These are phyloP conservation scores for Endocladia muricata DNA, from an alignment of 31 red algal species.

Conservation along the genomic window DNA sequence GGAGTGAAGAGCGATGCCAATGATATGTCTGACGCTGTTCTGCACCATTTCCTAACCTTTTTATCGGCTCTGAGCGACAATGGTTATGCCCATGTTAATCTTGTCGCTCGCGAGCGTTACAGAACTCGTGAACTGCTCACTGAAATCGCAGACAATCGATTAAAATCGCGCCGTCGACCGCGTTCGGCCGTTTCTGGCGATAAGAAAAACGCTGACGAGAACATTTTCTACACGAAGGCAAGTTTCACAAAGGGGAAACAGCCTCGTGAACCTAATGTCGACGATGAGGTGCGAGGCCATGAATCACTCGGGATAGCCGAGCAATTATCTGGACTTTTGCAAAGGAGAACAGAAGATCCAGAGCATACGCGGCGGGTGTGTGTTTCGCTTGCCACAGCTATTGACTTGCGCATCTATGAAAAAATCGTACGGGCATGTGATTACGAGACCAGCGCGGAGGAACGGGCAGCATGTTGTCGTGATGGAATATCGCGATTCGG, in stretches of 20 bases:
- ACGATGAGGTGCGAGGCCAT: not conserved
- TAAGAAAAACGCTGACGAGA: not conserved
- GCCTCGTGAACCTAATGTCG: not conserved
- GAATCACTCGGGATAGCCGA: not conserved
- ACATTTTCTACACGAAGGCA: slow-evolving; percentile 21
- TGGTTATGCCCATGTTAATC: slow-evolving; percentile 4
- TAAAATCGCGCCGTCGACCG: slow-evolving; percentile 5
- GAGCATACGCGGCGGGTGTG: slow-evolving; percentile 25
- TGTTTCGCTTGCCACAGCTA: slow-evolving; percentile 25
- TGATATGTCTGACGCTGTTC: not conserved
- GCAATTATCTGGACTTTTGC: not conserved
- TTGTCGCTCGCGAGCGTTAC: slow-evolving; percentile 17
- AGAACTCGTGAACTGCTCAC: slow-evolving; percentile 10
- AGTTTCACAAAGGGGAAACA: not conserved
- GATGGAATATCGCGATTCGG: slow-evolving; percentile 52
- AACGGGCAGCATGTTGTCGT: slow-evolving; percentile 1
- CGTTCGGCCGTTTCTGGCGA: not conserved
- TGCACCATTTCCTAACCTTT: slow-evolving; percentile 40
- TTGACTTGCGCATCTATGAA: slow-evolving; percentile 53
- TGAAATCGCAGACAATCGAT: slow-evolving; percentile 31
- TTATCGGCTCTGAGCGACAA: slow-evolving; percentile 8
- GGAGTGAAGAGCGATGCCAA: slow-evolving; percentile 21
- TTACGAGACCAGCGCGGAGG: not conserved
- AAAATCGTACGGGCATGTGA: slow-evolving; percentile 25
- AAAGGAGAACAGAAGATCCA: not conserved